Base-by-base conservation (phyloP, 345 rosid genomes). In the Gossypium australe region DNA sequence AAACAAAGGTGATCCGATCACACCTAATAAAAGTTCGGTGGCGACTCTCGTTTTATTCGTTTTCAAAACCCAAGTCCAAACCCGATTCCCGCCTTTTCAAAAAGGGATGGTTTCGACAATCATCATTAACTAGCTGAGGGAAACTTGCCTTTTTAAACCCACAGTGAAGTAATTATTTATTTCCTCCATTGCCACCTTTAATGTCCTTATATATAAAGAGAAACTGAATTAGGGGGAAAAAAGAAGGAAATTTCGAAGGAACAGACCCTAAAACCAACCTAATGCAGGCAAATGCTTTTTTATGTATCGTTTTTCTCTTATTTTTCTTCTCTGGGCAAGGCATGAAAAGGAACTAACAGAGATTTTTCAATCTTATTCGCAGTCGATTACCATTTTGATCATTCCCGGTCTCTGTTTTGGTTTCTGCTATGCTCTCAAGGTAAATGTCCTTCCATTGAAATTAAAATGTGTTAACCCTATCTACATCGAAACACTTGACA, bases 401-500 rank as follows among this genome's bases (percentile, higher is more conserved):
- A 76, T 84, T 58, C 14, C 85, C 22, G 74, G 82, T 76, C 74
- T 84, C 62, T 75, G 88, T 70, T 75, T 84, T 75, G 61, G 44
- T 65, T 73, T 75, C 67, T 84, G 89, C 45, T 78, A 79, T 82
- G 90, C 97, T 75, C 87, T 84, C 76, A 83, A 83, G 96, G 97
- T 90, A 72, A 86, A 71, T 57, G 53, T 11, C 9, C 11, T 27
- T 8, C 4, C n/a, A n/a, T 72, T 24, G 34, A 7, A 10, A 29
- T 58, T 22, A 9, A 24, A 22, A 24, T 58, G 34, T 34, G 38
- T 34, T 34, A 4, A 34, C 38, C 38, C 38, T 4, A 4, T 34
- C 38, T 34, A 34, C 6, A 34, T 34, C 38, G 6, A 34, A 34
- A 34, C 38, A 34, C 38, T 34, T 34, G 38, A 34, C 0, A 34